phyloP scores from a whole-genome alignment of 768 basidiomycete genomes.

The Clavulina sp. region DNA sequence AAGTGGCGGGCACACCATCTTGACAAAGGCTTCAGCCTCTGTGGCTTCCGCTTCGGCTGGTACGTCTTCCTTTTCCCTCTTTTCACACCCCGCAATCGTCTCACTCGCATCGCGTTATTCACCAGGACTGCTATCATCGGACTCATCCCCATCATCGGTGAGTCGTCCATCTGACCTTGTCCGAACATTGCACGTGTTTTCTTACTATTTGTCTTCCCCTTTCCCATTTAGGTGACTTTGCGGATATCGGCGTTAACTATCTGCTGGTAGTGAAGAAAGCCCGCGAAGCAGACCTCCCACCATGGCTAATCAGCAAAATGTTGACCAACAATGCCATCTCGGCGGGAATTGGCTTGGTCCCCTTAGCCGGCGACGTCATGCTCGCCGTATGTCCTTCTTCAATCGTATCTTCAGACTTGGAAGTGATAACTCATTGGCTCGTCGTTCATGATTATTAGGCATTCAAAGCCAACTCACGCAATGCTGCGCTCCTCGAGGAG shows the following conservation, averaged over 20 bases:
- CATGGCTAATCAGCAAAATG: constrained; percentile 59
- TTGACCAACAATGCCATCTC: constrained; percentile 56
- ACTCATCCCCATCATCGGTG: constrained; percentile 46
- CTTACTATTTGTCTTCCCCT: constrained; percentile 38
- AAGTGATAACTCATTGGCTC: constrained; percentile 15
- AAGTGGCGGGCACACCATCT: constrained; percentile 41
- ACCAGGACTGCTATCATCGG: background rate
- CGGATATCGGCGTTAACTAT: constrained; percentile 51
- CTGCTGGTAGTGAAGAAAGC: constrained; percentile 60
- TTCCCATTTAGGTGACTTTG: constrained; percentile 50
- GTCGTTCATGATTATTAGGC: constrained; percentile 24
- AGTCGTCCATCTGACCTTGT: constrained; percentile 9
- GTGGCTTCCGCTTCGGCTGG: constrained; percentile 76
- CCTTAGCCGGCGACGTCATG: constrained; percentile 17
- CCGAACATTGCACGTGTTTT: background rate
- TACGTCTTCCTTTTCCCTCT: no score
- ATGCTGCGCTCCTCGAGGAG: constrained; percentile 74
- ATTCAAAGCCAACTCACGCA: constrained; percentile 80
- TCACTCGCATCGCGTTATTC: no score
- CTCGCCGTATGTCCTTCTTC: background rate
- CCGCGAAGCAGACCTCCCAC: constrained; percentile 47
- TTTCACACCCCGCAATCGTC: no score
- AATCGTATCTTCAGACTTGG: background rate
- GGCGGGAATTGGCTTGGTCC: constrained; percentile 33
- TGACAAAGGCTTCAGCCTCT: constrained; percentile 69